Percentiles rank a stretch among this genome's conserved stretches.
phyloP scores from a whole-genome alignment of 2,329 filamentous ascomycete genomes.

The Aspergillus luchuensis region DNA sequence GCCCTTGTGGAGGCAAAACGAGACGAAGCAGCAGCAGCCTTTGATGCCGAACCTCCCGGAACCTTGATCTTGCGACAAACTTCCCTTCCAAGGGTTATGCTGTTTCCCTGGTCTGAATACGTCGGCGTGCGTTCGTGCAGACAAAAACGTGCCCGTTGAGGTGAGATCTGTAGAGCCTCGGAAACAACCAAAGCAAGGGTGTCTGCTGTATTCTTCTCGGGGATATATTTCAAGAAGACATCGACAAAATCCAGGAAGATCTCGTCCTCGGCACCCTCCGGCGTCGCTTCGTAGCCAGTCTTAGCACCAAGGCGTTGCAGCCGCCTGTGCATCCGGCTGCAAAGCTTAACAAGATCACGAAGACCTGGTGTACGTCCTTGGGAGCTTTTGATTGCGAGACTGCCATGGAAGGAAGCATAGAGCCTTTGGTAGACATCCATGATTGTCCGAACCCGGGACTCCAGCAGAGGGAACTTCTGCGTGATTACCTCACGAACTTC shows the following conservation, averaged over 20 bases:
- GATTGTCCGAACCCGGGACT: constrained; percentile 57
- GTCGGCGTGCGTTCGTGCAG: constrained; percentile 71
- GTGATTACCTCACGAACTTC: constrained; percentile 77
- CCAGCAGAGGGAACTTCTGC: constrained; percentile 69
- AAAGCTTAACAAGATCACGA: constrained; percentile 90
- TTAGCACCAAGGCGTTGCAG: constrained; percentile 61
- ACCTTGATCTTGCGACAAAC: constrained; percentile 60
- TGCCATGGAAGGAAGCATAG: constrained; percentile 42
- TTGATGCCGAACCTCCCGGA: constrained; percentile 48
- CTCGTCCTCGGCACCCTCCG: constrained; percentile 71
- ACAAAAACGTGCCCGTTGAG: constrained; percentile 77
- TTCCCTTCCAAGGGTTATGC: constrained; percentile 67
- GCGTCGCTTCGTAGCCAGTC: constrained; percentile 69
- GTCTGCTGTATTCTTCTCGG: constrained; percentile 62
- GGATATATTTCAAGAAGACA: constrained; percentile 82
- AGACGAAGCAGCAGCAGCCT: constrained; percentile 34
- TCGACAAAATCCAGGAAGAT: constrained; percentile 95
- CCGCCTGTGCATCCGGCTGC: constrained; percentile 70
- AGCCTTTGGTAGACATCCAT: constrained; percentile 58
- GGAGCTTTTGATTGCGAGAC: constrained; percentile 40
- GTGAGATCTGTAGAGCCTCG: constrained; percentile 82
- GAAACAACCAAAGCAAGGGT: constrained; percentile 67
- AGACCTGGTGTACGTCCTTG: constrained; percentile 63
- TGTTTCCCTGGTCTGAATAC: constrained; percentile 63
- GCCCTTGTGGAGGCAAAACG: constrained; percentile 87